Evolutionary conservation across 805 yeast genomes (phyloP), one percentile per base, ranked within the genome.

Genomic region (Pichia insulana): DNA sequence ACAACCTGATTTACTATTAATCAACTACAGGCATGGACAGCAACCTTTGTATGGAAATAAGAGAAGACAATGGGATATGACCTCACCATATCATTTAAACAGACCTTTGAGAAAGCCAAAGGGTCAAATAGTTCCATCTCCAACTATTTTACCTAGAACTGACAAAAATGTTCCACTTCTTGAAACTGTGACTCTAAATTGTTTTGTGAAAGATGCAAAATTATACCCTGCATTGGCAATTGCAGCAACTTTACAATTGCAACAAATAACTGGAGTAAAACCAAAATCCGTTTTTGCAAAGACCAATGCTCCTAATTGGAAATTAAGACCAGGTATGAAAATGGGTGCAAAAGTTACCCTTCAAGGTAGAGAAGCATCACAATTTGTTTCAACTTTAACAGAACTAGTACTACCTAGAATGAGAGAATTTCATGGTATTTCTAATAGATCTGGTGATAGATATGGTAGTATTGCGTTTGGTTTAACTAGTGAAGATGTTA

Each of bases 351-450:
- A 84, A 57, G 80, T 81, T 12, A 76, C 73, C 45, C 67, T 94
- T 42, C 69, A 69, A 27, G 98, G 97, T 36, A 73, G 80, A 50
- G 83, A 84, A 42, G 84, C 89, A 79, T 67, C 79, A 43, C 96
- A 88, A 66, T 92, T 94, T 56, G 57, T 92, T 45, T 63, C 83
- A 7, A 90, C 97, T 1, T 67, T 92, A 53, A 79, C 95, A 1
- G 98, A 92, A 65, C 67, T 94, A 49, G 97, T 92, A 16, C 72
- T 92, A 53, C 98, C 99, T 37, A 77, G 96, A 63, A 78, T 89
- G 44, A 81, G 95, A 73, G 86, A 87, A 39, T 92, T 84, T 63
- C 68, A 69, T 50, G 97, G 97, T 39, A 69, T 92, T 40, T 73
- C 78, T 27, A 78, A 77, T 63, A 69, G 73, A 36, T 68, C 88